Evolutionary conservation across 1,284 basidiomycete species (phyloP).

Genomic region (Leccinum subspadiceum): DNA sequence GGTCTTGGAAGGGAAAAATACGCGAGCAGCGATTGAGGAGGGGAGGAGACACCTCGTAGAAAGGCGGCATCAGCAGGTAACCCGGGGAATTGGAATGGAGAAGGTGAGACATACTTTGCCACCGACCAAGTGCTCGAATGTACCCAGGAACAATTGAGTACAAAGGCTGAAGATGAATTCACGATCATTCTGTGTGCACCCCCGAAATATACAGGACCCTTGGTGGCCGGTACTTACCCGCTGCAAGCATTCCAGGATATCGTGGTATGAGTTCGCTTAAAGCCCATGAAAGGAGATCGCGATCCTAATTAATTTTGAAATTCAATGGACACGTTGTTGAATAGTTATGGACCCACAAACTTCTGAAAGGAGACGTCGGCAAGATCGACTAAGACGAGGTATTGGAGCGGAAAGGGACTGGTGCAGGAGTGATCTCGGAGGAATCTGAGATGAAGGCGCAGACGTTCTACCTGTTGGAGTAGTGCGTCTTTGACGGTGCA

Average conservation of each 20-base stretch:
- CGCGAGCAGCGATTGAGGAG: conserved; percentile 60
- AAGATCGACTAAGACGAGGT: conserved; percentile 68
- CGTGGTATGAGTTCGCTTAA: conserved; percentile 63
- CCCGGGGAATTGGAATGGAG: conserved; percentile 12
- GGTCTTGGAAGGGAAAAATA: conserved; percentile 67
- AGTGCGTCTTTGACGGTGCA: conserved; percentile 42
- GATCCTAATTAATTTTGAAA: conserved; percentile 39
- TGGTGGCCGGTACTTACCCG: conserved; percentile 44
- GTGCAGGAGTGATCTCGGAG: conserved; percentile 41
- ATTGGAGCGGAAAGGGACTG: conserved; percentile 53
- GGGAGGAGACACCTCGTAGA: conserved; percentile 65
- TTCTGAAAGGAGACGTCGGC: conserved; percentile 55
- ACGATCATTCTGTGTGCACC: conserved; percentile 1
- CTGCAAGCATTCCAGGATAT: conserved; percentile 77
- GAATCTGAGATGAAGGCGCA: conserved; percentile 45
- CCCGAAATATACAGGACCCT: background rate
- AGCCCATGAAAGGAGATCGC: conserved; percentile 64
- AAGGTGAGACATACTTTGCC: conserved; percentile 50
- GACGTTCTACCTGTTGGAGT: conserved; percentile 50
- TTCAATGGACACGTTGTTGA: conserved; percentile 10
- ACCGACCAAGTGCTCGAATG: too few species aligned
- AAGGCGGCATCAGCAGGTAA: conserved; percentile 11
- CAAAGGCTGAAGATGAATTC: conserved; percentile 49
- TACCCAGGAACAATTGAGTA: conserved; percentile 59
- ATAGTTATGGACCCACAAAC: conserved; percentile 45